Base-by-base conservation (phyloP, 1,284 basidiomycete species). In the Volvariella volvacea region DNA sequence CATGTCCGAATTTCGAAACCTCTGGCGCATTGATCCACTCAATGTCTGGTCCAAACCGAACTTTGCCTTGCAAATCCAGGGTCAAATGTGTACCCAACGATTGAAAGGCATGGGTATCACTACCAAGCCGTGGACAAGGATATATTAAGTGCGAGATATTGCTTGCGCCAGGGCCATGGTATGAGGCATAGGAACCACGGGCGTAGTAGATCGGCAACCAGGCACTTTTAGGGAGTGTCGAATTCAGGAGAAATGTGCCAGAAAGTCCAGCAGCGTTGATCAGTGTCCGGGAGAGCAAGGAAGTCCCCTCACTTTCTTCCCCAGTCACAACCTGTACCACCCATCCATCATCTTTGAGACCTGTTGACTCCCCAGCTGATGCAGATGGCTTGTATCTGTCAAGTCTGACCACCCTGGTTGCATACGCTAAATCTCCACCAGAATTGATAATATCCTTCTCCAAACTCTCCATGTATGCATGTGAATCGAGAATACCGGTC, bases 11-110 rank as follows among this genome's bases (percentile, higher is more conserved):
- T 47, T 55, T 48, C 9, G 48, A 21, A 21, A 50, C 45, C 34
- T 40, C 43, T 16, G 73, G 70, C 1, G 79, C 76, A 3, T 76
- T 73, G 56, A 97, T 72, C 82, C 90, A 92, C 59, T 97, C 87
- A 6, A 94, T 74, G 57, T 98, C 93, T 2, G 95, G 96, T 0
- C 95, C 95, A 60, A 99, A 99, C 19, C 82, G 80, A 42, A 99
- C 74, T 53, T 89, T 88, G 0, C 91, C 89, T 43, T 88, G 76
- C 47, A 99, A 61, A 62, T 95, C 91, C 34, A 99, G 67, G 4
- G 92, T 96, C 22, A 94, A 71, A 67, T 96, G 93, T 8, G 92
- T 94, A 2, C 93, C 93, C 8, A 96, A 71, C 2, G 87, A 87
- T 48, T 85, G 79, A 60, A 90, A 88, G 4, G 74, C 74, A 49